Base-by-base conservation (phyloP, 2,329 filamentous ascomycete species). In the Macrophomina tecta region DNA sequence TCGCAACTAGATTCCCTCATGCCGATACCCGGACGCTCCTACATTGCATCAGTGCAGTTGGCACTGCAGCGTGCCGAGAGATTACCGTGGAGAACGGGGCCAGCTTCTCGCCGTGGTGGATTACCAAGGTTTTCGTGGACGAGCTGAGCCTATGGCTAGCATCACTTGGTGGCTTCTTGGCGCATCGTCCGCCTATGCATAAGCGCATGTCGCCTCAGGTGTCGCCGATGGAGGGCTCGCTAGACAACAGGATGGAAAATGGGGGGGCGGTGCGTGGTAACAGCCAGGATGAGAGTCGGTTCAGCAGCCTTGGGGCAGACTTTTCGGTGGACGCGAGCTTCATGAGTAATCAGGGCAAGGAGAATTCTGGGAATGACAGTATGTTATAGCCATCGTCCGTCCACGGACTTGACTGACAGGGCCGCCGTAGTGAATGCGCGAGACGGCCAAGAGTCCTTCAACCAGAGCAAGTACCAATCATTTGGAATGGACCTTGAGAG, bases 61-160 rank as follows among this genome's bases (percentile, higher is more conserved):
- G 91, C 12, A 92, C 90, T 7, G 89, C 91, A 23, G 90, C 92
- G 18, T 88, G 95, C 82, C 86, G 92, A 65, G 93, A 96, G 72
- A 86, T 96, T 67, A 95, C 92, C 0, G 89, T 95, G 61, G 85
- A 88, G 48, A 89, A 91, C 70, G 91, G 90, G 18, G 88, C 90
- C 74, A 94, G 91, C 74, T 96, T 94, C 74, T 90, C 91, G n/a
- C 90, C 91, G 5, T 96, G 93, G 93, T 95, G 92, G 92, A 91
- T 97, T 67, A 93, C 93, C 3, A 97, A 97, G 77, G 94, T 94
- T 67, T 98, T 94, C 85, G 87, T 97, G 63, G 94, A 97, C 74
- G 94, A 98, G 80, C 96, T 97, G 92, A 88, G 93, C 60, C 86
- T 91, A 67, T 97, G 96, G 85, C 84, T 97, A 71, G 93, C 92